Evolutionary conservation across 805 yeast genomes (phyloP).

Genomic region (Starmerella geochares): DNA sequence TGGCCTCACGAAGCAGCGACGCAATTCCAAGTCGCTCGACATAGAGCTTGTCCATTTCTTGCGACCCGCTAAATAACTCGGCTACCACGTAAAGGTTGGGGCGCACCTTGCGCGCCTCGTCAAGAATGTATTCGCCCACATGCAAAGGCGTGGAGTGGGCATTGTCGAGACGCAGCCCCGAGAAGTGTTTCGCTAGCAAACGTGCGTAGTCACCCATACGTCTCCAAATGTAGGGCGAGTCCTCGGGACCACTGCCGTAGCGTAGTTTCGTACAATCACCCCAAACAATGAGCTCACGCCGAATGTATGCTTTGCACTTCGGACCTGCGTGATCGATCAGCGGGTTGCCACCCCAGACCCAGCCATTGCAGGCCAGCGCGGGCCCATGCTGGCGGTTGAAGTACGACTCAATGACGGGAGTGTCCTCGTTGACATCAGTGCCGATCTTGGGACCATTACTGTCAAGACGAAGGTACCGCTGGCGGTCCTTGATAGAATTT

Average conservation of each 20-base stretch:
- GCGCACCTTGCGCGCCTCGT: constrained; percentile 73
- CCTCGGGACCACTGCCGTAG: constrained; percentile 66
- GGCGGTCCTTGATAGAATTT: constrained; percentile 64
- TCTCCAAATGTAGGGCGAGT: constrained; percentile 83
- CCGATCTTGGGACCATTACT: constrained; percentile 76
- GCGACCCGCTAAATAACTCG: constrained; percentile 87
- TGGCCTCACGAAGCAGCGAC: constrained; percentile 86
- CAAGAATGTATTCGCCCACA: constrained; percentile 82
- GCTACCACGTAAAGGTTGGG: constrained; percentile 89
- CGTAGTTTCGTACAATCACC: constrained; percentile 92
- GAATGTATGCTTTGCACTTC: constrained; percentile 65
- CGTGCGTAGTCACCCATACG: constrained; percentile 72
- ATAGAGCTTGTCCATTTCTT: constrained; percentile 76
- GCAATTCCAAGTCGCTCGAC: constrained; percentile 86
- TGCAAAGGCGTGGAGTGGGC: constrained; percentile 94
- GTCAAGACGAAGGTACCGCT: constrained; percentile 65
- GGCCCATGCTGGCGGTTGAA: constrained; percentile 51
- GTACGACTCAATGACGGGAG: constrained; percentile 75
- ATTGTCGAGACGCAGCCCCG: constrained; percentile 87
- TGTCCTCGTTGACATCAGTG: constrained; percentile 38
- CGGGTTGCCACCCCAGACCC: constrained; percentile 98
- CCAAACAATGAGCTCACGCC: constrained; percentile 94
- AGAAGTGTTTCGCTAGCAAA: constrained; percentile 60
- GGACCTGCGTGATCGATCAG: constrained; percentile 83
- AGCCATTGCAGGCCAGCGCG: constrained; percentile 81